Evolutionary conservation across 2,329 filamentous ascomycete species (phyloP).

Genomic region (Colletotrichum sp.): DNA sequence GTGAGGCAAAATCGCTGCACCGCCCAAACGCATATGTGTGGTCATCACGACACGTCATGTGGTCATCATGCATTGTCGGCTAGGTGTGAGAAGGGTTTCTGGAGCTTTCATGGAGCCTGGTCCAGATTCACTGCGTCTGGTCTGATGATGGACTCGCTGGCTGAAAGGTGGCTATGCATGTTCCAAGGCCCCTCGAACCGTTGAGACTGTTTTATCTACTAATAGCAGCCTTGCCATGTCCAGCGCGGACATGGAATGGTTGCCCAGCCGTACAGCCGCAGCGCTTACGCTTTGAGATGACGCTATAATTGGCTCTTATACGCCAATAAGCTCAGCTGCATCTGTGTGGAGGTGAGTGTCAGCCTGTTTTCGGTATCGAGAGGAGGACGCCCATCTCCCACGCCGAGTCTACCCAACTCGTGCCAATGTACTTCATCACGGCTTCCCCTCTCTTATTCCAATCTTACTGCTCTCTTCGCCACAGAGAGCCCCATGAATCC

Average conservation of each 20-base stretch:
- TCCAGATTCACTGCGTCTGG: too few species aligned
- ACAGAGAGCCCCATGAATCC: not conserved
- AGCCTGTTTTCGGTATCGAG: not conserved
- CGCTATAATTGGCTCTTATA: not conserved
- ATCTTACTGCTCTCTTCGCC: not conserved
- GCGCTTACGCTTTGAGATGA: not conserved
- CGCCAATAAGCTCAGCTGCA: not conserved
- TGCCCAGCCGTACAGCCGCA: not conserved
- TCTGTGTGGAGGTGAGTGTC: not conserved
- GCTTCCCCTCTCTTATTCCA: not conserved
- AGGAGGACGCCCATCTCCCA: not conserved
- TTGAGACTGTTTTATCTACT: too few species aligned
- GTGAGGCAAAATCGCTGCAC: too few species aligned
- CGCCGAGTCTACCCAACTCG: not conserved
- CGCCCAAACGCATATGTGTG: too few species aligned
- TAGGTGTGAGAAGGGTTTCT: too few species aligned
- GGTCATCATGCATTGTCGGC: too few species aligned
- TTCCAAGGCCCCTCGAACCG: not conserved
- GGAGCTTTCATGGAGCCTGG: too few species aligned
- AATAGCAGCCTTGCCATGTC: too few species aligned
- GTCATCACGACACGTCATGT: too few species aligned
- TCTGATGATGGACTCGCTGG: not conserved
- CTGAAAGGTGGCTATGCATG: not conserved
- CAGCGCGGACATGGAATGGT: not conserved
- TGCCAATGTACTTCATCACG: too few species aligned